A percentile compares a stretch with the other conserved stretches of the same genome.
Evolutionary conservation across 331 rosid species (phyloP).

Genomic region (Phaseolus coccineus): DNA sequence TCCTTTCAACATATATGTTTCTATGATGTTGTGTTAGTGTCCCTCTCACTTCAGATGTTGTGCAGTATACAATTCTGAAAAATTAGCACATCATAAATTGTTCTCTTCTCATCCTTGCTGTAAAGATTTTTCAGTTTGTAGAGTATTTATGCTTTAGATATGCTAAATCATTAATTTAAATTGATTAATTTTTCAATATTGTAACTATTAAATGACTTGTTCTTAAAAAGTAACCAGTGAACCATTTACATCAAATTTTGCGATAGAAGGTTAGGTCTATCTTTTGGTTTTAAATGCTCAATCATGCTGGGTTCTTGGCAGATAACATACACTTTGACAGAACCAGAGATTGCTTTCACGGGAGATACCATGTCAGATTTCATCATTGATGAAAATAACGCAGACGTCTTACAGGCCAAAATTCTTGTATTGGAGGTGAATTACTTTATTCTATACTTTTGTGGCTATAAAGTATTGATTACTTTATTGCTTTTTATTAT

Average conservation of each 20-base stretch:
- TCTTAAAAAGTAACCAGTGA: neutral
- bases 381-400: conserved; percentile 69
- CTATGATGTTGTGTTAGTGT: neutral
- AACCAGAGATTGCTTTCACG: conserved; percentile 92
- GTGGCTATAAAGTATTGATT: neutral
- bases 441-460: conserved; percentile 37
- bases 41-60: neutral
- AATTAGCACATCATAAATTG: neutral
- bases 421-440: conserved; percentile 87
- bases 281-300: conserved; percentile 25
- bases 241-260: conserved; percentile 19
- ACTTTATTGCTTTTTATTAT: neutral
- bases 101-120: neutral
- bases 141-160: conserved; percentile 12
- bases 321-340: conserved; percentile 77
- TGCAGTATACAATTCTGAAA: neutral
- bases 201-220: neutral
- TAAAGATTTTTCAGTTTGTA: neutral
- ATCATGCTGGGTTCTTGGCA: conserved; percentile 51
- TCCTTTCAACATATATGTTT: too few species aligned
- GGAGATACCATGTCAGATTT: conserved; percentile 92
- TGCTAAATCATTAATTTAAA: conserved; percentile 3
- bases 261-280: neutral
- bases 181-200: neutral
- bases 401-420: conserved; percentile 77